Evolutionary conservation across 2,329 filamentous ascomycete species (phyloP).

Genomic region (Huntiella moniliformis): DNA sequence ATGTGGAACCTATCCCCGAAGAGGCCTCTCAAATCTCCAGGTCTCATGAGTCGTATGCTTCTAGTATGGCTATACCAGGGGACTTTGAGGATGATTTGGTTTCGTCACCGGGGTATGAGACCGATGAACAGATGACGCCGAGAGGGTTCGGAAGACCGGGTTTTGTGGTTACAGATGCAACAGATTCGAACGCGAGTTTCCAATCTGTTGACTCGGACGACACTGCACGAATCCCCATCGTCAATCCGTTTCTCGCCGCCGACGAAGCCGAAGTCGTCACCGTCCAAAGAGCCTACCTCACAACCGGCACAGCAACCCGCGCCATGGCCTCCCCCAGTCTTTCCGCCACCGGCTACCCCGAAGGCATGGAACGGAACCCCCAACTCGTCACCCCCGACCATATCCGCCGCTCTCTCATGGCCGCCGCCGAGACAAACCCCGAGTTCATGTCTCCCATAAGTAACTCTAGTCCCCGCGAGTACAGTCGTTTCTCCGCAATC

Average conservation of each 20-base stretch:
- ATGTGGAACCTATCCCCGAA: conserved; percentile 59
- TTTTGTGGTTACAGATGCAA: conserved; percentile 4
- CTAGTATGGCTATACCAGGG: conserved; percentile 53
- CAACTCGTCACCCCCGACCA: conserved; percentile 19
- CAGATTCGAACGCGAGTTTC: conserved; percentile 15
- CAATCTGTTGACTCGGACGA: conserved; percentile 1
- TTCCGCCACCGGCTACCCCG: neutral
- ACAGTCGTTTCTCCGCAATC: conserved; percentile 34
- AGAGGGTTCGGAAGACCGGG: conserved; percentile 5
- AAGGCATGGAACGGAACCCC: conserved; percentile 1
- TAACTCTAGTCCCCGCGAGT: conserved; percentile 16
- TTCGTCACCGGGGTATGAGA: conserved; percentile 5
- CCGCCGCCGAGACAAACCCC: conserved; percentile 26
- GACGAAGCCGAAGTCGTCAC: neutral
- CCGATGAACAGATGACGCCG: conserved; percentile 7
- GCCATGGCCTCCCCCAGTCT: conserved; percentile 1
- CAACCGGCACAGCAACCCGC: neutral
- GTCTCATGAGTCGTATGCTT: conserved; percentile 48
- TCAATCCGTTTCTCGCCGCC: conserved; percentile 5
- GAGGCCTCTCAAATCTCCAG: conserved; percentile 33
- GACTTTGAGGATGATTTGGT: conserved; percentile 31
- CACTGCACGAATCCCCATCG: conserved; percentile 1
- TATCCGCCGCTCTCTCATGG: conserved; percentile 32
- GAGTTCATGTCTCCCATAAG: conserved; percentile 15
- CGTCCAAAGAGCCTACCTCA: neutral